These are phyloP conservation scores for Talaromyces ruber DNA, from an alignment of 495 filamentous ascomycete species.

Conservation along the genomic window DNA sequence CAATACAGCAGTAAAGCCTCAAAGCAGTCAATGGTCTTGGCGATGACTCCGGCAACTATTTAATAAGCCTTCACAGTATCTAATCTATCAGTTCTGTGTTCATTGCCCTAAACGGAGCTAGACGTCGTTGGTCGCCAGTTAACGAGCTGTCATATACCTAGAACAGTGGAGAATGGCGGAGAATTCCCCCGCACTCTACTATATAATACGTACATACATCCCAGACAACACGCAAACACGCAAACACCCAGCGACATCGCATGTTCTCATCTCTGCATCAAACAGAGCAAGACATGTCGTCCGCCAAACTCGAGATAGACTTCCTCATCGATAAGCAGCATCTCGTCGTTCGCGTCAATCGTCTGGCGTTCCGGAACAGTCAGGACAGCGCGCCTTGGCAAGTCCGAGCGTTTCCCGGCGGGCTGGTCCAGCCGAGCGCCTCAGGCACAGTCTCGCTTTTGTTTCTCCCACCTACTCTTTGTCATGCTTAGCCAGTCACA, in stretches of 20 bases:
- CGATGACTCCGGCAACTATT: neutral
- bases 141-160: neutral
- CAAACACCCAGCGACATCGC: neutral
- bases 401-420: neutral
- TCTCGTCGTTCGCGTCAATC: neutral
- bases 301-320: neutral
- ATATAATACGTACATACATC: too few species aligned
- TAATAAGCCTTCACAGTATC: neutral
- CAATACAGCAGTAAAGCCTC: neutral
- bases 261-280: neutral
- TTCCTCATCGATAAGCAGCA: neutral
- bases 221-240: neutral
- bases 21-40: neutral
- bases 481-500: too few species aligned
- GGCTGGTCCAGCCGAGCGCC: neutral
- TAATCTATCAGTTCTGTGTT: neutral
- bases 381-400: neutral
- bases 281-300: neutral
- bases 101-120: neutral
- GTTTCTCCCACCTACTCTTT: too few species aligned
- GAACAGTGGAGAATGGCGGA: neutral
- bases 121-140: neutral
- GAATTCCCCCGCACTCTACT: neutral
- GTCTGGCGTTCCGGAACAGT: neutral
- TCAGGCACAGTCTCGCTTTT: too few species aligned